Evolutionary conservation across 1,139 yeast genomes (phyloP).

Genomic region (Williopsis jadinii): DNA sequence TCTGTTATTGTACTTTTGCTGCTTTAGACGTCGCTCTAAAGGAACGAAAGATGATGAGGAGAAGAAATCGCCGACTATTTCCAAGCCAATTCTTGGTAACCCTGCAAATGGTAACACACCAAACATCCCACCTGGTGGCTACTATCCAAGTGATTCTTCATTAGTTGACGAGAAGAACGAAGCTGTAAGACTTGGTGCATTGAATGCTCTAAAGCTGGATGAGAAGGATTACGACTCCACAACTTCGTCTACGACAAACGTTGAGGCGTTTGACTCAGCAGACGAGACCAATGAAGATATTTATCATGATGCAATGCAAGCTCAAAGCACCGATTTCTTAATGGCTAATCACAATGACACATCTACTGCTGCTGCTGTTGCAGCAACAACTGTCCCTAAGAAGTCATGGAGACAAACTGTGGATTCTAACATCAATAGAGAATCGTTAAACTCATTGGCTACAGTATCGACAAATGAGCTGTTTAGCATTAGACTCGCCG

Average conservation of each 20-base stretch:
- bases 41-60: conserved; percentile 27
- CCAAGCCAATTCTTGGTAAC: conserved; percentile 31
- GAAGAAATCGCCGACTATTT: conserved; percentile 27
- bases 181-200: conserved; percentile 40
- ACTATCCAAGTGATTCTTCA: conserved; percentile 23
- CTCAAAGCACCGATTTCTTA: conserved; percentile 26
- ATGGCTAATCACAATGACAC: conserved; percentile 4
- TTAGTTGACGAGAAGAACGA: conserved; percentile 26
- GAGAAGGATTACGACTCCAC: conserved; percentile 29
- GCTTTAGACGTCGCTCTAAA: conserved; percentile 40
- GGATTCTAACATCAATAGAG: conserved; percentile 37
- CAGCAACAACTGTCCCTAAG: conserved; percentile 28
- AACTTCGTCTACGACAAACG: conserved; percentile 32
- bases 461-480: conserved; percentile 85
- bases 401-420: conserved; percentile 72
- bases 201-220: conserved; percentile 48
- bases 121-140: conserved; percentile 27
- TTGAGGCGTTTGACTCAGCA: conserved; percentile 15
- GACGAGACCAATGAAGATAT: conserved; percentile 22
- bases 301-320: conserved; percentile 25
- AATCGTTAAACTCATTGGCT: conserved; percentile 66
- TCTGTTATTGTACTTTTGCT: conserved; percentile 50
- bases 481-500: conserved; percentile 72
- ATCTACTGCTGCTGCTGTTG: conserved; percentile 1
- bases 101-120: conserved; percentile 37